These are phyloP conservation scores for Colletotrichum musae DNA, from an alignment of 2,329 filamentous ascomycete species.

Conservation along the genomic window DNA sequence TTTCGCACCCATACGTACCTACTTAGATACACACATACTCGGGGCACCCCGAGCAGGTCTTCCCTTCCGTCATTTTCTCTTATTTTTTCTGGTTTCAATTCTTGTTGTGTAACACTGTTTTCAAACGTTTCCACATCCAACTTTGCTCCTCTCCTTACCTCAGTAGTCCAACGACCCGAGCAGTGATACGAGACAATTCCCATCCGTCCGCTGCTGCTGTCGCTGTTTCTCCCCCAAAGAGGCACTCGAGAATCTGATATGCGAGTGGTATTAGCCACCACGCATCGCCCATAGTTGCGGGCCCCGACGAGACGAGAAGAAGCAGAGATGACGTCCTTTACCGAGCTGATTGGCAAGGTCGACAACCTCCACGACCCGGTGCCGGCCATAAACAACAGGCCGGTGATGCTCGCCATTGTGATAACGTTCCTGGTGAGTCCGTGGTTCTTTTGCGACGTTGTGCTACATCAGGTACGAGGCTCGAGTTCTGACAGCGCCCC, in stretches of 20 bases:
- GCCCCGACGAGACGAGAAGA: neutral
- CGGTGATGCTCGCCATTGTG: conserved; percentile 38
- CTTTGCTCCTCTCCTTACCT: neutral
- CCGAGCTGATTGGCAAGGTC: conserved; percentile 35
- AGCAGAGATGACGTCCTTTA: conserved; percentile 24
- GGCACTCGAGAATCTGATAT: conserved; percentile 5
- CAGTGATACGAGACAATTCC: too few species aligned
- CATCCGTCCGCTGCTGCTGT: neutral
- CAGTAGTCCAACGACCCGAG: neutral
- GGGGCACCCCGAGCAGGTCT: too few species aligned
- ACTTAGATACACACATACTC: neutral
- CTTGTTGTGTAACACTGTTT: neutral
- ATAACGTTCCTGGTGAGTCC: conserved; percentile 38
- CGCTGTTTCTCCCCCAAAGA: neutral
- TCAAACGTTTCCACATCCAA: neutral
- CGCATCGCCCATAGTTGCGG: conserved; percentile 1
- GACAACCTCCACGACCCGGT: conserved; percentile 39
- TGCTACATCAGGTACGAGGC: neutral
- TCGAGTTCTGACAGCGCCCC: neutral
- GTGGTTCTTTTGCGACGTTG: too few species aligned
- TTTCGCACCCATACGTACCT: conserved; percentile 1
- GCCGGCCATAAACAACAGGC: conserved; percentile 36
- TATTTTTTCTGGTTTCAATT: neutral
- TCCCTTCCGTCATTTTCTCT: neutral
- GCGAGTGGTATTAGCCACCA: conserved; percentile 19